Evolutionary conservation across 2,329 filamentous ascomycete species (phyloP), one percentile per base, ranked within the genome.

Genomic region (Aureobasidium sp.): DNA sequence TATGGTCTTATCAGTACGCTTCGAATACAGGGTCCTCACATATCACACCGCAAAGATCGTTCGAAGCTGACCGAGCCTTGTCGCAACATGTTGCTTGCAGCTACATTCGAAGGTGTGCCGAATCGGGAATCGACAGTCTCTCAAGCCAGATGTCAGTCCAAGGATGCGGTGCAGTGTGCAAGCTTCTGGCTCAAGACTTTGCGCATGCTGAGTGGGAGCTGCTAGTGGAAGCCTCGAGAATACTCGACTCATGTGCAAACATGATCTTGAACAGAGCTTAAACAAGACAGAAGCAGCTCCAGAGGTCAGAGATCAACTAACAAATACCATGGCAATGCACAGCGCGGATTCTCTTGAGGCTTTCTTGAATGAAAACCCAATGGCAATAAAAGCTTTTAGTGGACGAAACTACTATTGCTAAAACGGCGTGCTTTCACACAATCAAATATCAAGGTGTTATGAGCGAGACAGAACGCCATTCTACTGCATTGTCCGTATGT

Each of bases 1-100:
- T 97, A 1, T 97, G 93, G 92, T 91, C 85, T 64, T 97, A 97
- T 69, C 91, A 91, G 2, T 95, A 86, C 70, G 91, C 92, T 0
- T 53, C 57, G 27, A 63, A 59, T 8, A n/a, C 10, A 8, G 27
- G 39, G 5, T 5, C 27, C 11, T 37, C 21, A 10, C 16, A 16
- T 3, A 32, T 27, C n/a, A 6, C n/a, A 27, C 36, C 53, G 21
- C 41, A 47, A 21, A 39, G 6, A 32, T 21, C 41, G 10, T 44
- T 10, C 11, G 16, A n/a, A 13, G 16, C n/a, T 9, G 51, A 27
- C 16, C 21, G 11, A 58, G 14, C 32, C 9, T 30, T 25, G 11
- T 34, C 29, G 8, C 54, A 58, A 37, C 37, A 8, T 16, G 25
- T 29, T 16, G 42, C 54, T 37, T 58, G 8, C 30, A 9, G 37